These are phyloP conservation scores for Gossypium longicalyx DNA, from an alignment of 345 rosid genomes.

Conservation along the genomic window DNA sequence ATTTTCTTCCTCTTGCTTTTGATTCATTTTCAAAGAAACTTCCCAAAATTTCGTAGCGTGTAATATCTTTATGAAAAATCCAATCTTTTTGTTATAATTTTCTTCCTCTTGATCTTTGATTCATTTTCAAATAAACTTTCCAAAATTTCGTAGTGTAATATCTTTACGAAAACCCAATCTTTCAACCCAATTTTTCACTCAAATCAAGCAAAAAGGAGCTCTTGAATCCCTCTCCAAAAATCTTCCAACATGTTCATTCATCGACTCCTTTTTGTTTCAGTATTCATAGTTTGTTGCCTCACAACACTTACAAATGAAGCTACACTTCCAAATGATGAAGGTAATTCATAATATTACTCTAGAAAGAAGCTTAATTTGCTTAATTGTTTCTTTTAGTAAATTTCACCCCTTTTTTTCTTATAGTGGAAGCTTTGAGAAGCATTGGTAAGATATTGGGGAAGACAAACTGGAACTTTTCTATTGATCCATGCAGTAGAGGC, in stretches of 20 bases:
- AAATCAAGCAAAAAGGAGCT: neutral
- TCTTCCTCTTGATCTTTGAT: neutral
- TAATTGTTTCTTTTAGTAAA: neutral
- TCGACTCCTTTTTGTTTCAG: slow-evolving; percentile 13
- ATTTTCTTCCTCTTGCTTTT: neutral
- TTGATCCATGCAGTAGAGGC: slow-evolving; percentile 47
- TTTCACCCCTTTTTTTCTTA: neutral
- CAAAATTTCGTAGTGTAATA: too few species aligned
- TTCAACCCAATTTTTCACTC: neutral
- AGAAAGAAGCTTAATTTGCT: neutral
- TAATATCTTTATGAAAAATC: too few species aligned
- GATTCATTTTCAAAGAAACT: neutral
- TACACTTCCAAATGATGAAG: slow-evolving; percentile 31
- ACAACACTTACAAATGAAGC: slow-evolving; percentile 23
- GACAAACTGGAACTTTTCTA: slow-evolving; percentile 39
- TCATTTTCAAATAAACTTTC: neutral
- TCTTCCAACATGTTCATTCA: neutral
- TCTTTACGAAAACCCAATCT: too few species aligned
- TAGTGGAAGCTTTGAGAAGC: slow-evolving; percentile 41
- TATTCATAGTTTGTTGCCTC: slow-evolving; percentile 18
- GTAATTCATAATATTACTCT: slow-evolving; percentile 11
- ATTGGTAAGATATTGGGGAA: slow-evolving; percentile 41
- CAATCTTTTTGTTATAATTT: neutral
- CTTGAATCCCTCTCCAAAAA: neutral
- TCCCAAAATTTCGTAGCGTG: neutral